Evolutionary conservation across 2,329 filamentous ascomycete genomes (phyloP), one percentile per base, ranked within the genome.

Genomic region (Monosporascus sp.): DNA sequence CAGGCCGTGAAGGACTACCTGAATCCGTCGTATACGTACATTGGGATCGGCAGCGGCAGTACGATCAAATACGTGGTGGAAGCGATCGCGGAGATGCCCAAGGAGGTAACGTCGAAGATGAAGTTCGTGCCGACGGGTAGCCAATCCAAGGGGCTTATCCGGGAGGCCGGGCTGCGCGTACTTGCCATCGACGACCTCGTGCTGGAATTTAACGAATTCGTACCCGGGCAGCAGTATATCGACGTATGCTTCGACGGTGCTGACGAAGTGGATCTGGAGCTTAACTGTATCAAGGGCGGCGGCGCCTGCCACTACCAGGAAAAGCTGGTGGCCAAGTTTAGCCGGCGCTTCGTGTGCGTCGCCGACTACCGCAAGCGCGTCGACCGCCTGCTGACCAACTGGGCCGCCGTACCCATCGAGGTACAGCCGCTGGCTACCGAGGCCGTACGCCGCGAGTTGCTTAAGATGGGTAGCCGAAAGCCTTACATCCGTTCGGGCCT

Each of bases 241-340:
- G 93, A 97, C 65, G 88, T 97, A 19, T 90, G 89, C 49, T 99
- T 99, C 69, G 94, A 99, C 67, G 94, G 94, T 51, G 94, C 94
- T 4, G 94, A 99, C 69, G 94, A 99, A 76, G 91, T 99, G 34
- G 94, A 99, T 69, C 86, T 90, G 47, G 89, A 95, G 50, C 75
- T 99, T 56, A 99, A 97, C 73, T 91, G 93, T 68, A 97, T 99
- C 76, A 97, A 97, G 77, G 94, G 94, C 52, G 94, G 94, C 49
- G 94, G 94, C 54, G 94, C 91, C n/a, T 99, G 94, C 73, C 75
- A 97, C 53, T 96, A 96, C 76, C 94, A 97, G 72, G 94, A 99
- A 76, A 99, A 99, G 77, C 79, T 99, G 37, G 92, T 99, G 5
- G 92, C 92, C 5, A 84, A 90, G 56, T 83, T 88, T 49, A 87